Evolutionary conservation across 106 monocot species (phyloP), one percentile per base, ranked within the genome.

Genomic region (Iris macrosiphon): DNA sequence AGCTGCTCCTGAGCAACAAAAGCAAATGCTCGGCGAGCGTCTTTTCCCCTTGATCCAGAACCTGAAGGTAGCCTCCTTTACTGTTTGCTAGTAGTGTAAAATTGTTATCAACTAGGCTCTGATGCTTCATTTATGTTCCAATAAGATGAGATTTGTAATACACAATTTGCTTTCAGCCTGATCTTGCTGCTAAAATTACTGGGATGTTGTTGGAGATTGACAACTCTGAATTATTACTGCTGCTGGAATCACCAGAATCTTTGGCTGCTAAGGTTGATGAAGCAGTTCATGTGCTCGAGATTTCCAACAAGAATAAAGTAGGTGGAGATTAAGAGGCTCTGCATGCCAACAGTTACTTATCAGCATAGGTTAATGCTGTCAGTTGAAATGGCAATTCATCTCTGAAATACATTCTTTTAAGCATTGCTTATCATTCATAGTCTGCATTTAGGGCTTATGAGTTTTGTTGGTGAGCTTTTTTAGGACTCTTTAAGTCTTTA

Each of bases 191-290:
- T 4, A 89, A 89, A 47, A 89, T 89, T 41, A 89, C 84, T 19
- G 84, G 80, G 32, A 83, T 82, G 83, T 39, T 89, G 22, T 21
- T 89, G 63, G 84, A 89, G 57, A 80, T 84, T 75, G 89, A 84
- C 31, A 80, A 80, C 34, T 48, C 70, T 1, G 89, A 89, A 46
- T 27, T 84, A 67, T 61, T 80, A 13, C 40, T 73, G 31, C 57
- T 89, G 43, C 30, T 88, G 40, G 69, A 76, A 14, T 83, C 82
- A 8, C 75, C 83, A 4, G 72, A 83, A n/a, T 46, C 63, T 7
- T 45, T 89, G 28, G 52, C 73, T 31, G 67, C 60, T 32, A 89
- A 89, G 47, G 79, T 84, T 21, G 76, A 84, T n/a, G 80, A 84
- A 48, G 77, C 81, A 37, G 71, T 71, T 25, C 27, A 68, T 31